Base-by-base conservation (phyloP, 2,329 filamentous ascomycete species). In the Cladorrhinum sp. region DNA sequence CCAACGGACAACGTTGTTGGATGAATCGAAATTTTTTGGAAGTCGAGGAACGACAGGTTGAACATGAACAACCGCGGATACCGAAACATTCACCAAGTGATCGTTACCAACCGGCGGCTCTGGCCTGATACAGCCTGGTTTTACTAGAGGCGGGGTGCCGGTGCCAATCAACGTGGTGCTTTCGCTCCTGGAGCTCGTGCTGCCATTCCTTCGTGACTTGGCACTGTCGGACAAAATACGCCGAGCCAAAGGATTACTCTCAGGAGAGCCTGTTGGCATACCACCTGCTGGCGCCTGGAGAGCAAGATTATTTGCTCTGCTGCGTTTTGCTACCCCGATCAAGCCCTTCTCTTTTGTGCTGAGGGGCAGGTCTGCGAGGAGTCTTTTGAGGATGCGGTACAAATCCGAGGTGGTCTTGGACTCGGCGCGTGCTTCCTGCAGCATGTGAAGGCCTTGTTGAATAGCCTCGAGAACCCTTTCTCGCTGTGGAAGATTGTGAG, bases 401-500 rank as follows among this genome's bases (percentile, higher is more conserved):
- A 70, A 58, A 4, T 51, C 61, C 9, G 61, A 53, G 21, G 67
- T 63, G 6, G 65, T 68, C 62, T 66, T 67, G 52, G 66, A 67
- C 3, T 62, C 57, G 6, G 60, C 8, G 12, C 51, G 58, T 23
- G 64, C 55, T 57, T 64, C 59, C 12, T 65, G 64, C 14, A 69
- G 64, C 68, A 70, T 68, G 7, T 52, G 23, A 50, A 69, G 16
- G 9, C 62, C 65, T 53, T 65, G 66, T n/a, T 55, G 62, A 57
- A 69, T 64, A 36, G 65, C 64, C n/a, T 65, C 62, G 12, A 70
- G 59, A n/a, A 65, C 59, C 10, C 50, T 55, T 24, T 68, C 65
- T 9, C 70, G 62, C 57, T 69, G 64, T 18, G 70, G 70, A 2
- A 72, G 63, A n/a, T 55, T 67, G 46, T 65, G 56, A 10, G 65